phyloP scores from a whole-genome alignment of 495 filamentous ascomycete genomes.

The Choiromyces venosus region DNA sequence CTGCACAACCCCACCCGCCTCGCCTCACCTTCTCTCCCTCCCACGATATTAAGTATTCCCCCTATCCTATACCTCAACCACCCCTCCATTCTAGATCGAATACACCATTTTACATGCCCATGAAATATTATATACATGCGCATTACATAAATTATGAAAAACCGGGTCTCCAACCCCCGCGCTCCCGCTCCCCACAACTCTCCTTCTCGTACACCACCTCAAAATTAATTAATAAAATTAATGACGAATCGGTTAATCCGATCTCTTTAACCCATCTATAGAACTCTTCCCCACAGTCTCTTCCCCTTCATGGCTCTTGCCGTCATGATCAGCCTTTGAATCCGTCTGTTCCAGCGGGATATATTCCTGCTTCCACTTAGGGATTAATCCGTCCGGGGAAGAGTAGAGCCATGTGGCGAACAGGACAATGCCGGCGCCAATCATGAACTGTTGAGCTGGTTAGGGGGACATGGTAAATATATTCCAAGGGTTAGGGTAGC shows the following conservation, averaged over 20 bases:
- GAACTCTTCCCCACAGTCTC: conserved; percentile 20
- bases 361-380: conserved; percentile 18
- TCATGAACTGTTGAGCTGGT: conserved; percentile 60
- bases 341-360: conserved; percentile 35
- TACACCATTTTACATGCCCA: neutral
- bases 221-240: neutral
- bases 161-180: neutral
- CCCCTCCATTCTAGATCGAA: neutral
- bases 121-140: neutral
- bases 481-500: conserved; percentile 39
- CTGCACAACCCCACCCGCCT: neutral
- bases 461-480: neutral
- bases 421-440: conserved; percentile 72
- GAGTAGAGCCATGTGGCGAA: conserved; percentile 81
- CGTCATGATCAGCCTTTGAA: conserved; percentile 23
- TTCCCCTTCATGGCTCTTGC: conserved; percentile 14
- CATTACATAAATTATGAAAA: neutral
- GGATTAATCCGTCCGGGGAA: conserved; percentile 44
- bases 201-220: neutral
- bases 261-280: conserved; percentile 26
- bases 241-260: conserved; percentile 17
- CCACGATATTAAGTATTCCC: neutral
- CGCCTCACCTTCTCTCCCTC: neutral
- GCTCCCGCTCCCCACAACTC: neutral
- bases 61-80: neutral